Evolutionary conservation across 2,329 filamentous ascomycete genomes (phyloP).

Genomic region (Nannizzia gypsea): DNA sequence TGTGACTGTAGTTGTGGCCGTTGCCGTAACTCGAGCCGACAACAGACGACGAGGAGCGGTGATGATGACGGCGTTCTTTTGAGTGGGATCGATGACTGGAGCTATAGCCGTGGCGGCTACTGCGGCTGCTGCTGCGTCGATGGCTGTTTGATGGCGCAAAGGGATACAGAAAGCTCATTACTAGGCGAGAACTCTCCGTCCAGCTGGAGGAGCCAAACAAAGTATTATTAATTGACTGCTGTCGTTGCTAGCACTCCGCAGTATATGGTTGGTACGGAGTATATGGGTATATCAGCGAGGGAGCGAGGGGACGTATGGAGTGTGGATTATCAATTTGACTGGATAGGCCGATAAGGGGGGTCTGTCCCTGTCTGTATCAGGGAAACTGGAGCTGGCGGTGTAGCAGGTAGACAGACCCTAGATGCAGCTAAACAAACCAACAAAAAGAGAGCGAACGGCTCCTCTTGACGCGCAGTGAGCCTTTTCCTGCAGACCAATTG

Average conservation of each 20-base stretch:
- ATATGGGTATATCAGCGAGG: no score
- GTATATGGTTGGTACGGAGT: no score
- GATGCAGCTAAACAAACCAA: not conserved
- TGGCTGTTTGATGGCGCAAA: not conserved
- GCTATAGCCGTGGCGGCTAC: not conserved
- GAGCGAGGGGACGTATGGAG: not conserved
- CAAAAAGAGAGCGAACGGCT: not conserved
- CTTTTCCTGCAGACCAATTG: not conserved
- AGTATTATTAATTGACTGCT: not conserved
- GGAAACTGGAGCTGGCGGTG: not conserved
- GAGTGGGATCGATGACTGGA: slow-evolving; percentile 11
- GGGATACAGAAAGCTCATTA: slow-evolving; percentile 5
- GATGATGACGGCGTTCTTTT: slow-evolving; percentile 11
- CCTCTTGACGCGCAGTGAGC: not conserved
- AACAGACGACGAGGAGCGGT: slow-evolving; percentile 23
- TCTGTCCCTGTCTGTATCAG: not conserved
- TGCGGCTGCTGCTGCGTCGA: not conserved
- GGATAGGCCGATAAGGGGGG: no score
- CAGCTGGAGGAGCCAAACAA: not conserved
- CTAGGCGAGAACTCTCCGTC: not conserved
- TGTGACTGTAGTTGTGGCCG: slow-evolving; percentile 16
- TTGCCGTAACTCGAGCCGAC: slow-evolving; percentile 25
- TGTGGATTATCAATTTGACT: not conserved
- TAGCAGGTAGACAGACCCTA: not conserved
- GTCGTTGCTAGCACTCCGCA: no score